These are phyloP conservation scores for Globisporangium radiosum DNA, from an alignment of 352 stramenopile genomes.

Conservation along the genomic window DNA sequence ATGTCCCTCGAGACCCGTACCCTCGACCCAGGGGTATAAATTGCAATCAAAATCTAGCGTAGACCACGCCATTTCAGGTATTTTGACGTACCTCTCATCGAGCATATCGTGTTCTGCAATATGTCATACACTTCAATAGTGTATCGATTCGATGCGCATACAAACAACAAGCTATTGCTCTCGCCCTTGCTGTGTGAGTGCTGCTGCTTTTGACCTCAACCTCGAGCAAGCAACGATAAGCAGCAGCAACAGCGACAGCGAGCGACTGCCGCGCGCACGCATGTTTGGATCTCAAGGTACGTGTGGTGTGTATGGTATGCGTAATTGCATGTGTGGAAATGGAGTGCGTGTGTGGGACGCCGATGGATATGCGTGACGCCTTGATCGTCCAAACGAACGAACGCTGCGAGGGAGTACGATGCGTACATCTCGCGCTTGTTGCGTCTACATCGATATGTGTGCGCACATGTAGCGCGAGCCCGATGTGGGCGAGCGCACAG, in stretches of 20 bases:
- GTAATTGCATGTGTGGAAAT: neutral
- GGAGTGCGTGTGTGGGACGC: neutral
- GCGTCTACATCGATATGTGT: too few species aligned
- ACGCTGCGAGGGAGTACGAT: too few species aligned
- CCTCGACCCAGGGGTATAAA: constrained; percentile 5
- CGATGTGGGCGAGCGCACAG: too few species aligned
- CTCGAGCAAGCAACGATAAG: neutral
- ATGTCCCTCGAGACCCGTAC: constrained; percentile 29
- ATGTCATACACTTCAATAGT: too few species aligned
- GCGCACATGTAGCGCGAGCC: too few species aligned
- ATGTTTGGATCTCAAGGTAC: constrained; percentile 22
- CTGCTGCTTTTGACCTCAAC: neutral
- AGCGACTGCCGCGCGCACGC: neutral
- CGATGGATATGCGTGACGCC: neutral
- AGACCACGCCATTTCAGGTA: constrained; percentile 1
- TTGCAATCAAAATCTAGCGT: neutral
- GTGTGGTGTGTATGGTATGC: neutral
- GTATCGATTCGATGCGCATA: neutral
- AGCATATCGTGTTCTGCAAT: too few species aligned
- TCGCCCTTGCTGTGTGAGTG: neutral
- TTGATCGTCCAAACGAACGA: neutral
- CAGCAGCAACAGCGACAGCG: neutral
- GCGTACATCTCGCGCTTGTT: too few species aligned
- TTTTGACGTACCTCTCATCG: too few species aligned
- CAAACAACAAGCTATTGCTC: neutral